Evolutionary conservation across 1,284 basidiomycete species (phyloP).

Genomic region (Irpex sp.): DNA sequence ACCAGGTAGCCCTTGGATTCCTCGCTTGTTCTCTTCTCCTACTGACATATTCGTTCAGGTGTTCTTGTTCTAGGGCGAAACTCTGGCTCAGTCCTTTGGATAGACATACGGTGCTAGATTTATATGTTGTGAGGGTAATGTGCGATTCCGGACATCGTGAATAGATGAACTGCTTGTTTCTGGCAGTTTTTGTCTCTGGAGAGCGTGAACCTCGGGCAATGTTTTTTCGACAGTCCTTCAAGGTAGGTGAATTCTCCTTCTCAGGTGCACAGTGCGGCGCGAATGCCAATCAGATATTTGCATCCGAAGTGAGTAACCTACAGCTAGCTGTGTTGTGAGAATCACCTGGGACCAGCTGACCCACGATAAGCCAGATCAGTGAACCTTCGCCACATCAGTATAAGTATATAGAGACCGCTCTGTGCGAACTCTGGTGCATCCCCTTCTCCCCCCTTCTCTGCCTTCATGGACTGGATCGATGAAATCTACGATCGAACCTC

Average conservation of each 20-base stretch:
- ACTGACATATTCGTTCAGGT: conserved; percentile 2
- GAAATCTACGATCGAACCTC: neutral
- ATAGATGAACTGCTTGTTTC: neutral
- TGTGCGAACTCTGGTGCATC: too few relatives aligned
- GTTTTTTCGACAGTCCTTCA: too few relatives aligned
- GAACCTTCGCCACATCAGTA: neutral
- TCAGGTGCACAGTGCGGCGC: too few relatives aligned
- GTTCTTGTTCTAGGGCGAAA: conserved; percentile 21
- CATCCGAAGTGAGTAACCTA: too few relatives aligned
- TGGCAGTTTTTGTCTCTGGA: neutral
- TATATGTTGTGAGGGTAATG: neutral
- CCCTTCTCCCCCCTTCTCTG: neutral
- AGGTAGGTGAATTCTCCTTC: too few relatives aligned
- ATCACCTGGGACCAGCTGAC: neutral
- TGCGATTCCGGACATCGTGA: neutral
- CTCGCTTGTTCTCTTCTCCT: conserved; percentile 28
- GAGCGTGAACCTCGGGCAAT: too few relatives aligned
- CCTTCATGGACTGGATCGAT: conserved; percentile 8
- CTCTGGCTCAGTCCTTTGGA: neutral
- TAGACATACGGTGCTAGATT: neutral
- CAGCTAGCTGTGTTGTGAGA: too few relatives aligned
- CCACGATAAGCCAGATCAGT: neutral
- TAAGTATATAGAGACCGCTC: too few relatives aligned
- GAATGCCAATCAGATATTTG: too few relatives aligned
- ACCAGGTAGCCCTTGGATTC: conserved; percentile 58